These are phyloP conservation scores for Gossypium schwendimanii DNA, from an alignment of 441 rosid genomes.

Conservation along the genomic window DNA sequence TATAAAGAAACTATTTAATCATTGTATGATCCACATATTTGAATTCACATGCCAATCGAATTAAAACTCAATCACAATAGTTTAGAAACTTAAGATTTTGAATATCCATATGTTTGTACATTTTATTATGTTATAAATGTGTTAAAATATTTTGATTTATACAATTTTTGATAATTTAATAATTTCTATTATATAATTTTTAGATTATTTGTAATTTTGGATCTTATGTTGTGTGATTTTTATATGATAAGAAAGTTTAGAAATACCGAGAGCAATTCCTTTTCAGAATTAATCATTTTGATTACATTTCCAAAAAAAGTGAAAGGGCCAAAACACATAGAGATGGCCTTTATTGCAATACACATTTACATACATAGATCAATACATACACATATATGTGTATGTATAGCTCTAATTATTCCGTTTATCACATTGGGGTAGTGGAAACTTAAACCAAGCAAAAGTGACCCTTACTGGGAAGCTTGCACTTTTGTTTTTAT, in stretches of 20 bases:
- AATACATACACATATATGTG: background rate
- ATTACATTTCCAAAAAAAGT: no score
- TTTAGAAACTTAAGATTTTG: no score
- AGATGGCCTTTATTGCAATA: background rate
- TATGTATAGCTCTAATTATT: background rate
- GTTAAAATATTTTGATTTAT: no score
- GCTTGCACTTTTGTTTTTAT: background rate
- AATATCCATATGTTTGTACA: no score
- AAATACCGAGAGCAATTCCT: no score
- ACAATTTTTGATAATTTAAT: background rate
- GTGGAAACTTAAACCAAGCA: conserved; percentile 1
- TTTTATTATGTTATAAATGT: no score
- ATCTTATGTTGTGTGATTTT: no score
- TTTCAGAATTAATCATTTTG: no score
- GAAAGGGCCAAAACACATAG: background rate
- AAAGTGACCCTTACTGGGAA: background rate
- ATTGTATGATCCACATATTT: accelerated
- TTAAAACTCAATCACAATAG: no score
- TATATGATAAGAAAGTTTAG: no score
- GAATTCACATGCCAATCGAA: no score
- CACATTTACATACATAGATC: background rate
- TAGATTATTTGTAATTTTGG: background rate
- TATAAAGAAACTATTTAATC: no score
- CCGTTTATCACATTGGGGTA: background rate
- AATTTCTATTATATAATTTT: background rate